phyloP scores from a whole-genome alignment of 768 basidiomycete species.

The Plicaturopsis crispa region DNA sequence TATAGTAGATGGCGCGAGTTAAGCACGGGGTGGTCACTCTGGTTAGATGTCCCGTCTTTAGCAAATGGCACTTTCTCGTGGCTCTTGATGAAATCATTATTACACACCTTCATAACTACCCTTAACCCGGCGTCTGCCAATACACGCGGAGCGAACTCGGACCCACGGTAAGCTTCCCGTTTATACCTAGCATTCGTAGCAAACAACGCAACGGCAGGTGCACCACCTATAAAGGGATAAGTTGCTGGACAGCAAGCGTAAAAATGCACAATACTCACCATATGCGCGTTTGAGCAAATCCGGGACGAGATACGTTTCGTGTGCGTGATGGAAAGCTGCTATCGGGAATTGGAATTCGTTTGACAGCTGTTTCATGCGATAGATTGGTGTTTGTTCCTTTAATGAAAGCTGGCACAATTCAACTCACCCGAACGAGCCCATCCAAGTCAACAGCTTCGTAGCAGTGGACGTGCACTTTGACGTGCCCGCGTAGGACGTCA shows the following conservation, averaged over 20 bases:
- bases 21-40: constrained; percentile 47
- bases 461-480: constrained; percentile 41
- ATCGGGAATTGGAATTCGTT: constrained; percentile 48
- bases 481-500: constrained; percentile 46
- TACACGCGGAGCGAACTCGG: constrained; percentile 49
- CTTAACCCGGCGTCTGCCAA: constrained; percentile 39
- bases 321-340: constrained; percentile 46
- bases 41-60: no score
- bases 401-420: not conserved
- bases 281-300: constrained; percentile 40
- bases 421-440: constrained; percentile 30
- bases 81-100: not conserved
- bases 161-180: constrained; percentile 48
- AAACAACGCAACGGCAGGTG: constrained; percentile 70
- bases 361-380: constrained; percentile 22
- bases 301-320: constrained; percentile 48
- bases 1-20: constrained; percentile 50
- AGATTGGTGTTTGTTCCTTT: not conserved
- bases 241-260: not conserved
- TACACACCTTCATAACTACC: constrained; percentile 44
- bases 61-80: not conserved
- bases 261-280: constrained; percentile 15
- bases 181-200: constrained; percentile 40
- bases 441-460: constrained; percentile 36
- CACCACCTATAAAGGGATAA: constrained; percentile 10